Percentiles rank a stretch among this genome's conserved stretches.
Evolutionary conservation across 148 eudicot species (phyloP).

Genomic region (Cornus suecica): DNA sequence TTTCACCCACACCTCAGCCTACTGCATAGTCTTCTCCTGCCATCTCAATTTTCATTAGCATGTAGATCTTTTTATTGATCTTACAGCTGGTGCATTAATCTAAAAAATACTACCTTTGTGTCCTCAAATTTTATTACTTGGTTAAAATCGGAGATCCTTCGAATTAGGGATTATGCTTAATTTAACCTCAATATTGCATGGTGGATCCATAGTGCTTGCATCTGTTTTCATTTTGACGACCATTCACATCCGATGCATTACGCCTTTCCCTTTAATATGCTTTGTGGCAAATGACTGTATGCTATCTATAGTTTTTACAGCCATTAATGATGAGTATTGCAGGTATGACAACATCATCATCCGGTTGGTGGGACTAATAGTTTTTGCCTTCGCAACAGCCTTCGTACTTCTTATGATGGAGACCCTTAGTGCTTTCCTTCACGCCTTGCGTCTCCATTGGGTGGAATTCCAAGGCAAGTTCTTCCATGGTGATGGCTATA

Average conservation of each 20-base stretch:
- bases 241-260: not conserved
- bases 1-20: not conserved
- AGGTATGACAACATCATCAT: constrained; percentile 74
- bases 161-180: not conserved
- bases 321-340: constrained; percentile 15
- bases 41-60: not conserved
- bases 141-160: too few relatives aligned
- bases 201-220: not conserved
- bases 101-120: not conserved
- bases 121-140: not conserved
- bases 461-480: constrained; percentile 94
- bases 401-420: constrained; percentile 96
- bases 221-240: not conserved
- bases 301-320: not conserved
- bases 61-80: constrained; percentile 8
- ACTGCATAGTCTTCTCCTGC: not conserved
- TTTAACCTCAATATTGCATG: not conserved
- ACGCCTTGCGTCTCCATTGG: constrained; percentile 99
- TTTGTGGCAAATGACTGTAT: not conserved
- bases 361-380: constrained; percentile 68
- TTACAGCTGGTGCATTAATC: not conserved
- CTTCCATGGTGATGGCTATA: constrained; percentile 91
- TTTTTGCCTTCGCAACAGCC: constrained; percentile 89
- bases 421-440: constrained; percentile 94
- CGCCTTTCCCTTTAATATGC: not conserved